These are phyloP conservation scores for Candolleomyces aberdarensis DNA, from an alignment of 768 basidiomycete genomes.

Conservation along the genomic window DNA sequence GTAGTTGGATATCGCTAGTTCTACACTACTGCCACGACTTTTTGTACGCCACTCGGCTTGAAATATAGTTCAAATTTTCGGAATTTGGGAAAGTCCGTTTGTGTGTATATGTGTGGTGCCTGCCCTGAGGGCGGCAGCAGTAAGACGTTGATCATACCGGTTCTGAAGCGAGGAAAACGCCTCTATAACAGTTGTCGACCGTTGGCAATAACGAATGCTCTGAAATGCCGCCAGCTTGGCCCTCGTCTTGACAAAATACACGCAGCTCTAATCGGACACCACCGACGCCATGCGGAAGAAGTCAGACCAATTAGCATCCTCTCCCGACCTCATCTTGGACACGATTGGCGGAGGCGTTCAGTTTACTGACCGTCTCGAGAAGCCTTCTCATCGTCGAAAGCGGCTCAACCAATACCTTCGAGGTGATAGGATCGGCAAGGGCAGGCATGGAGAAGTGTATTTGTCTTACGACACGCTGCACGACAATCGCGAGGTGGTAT, in stretches of 20 bases:
- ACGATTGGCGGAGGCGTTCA: slow-evolving; percentile 16
- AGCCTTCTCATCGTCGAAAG: slow-evolving; percentile 27
- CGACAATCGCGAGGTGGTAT: slow-evolving; percentile 41
- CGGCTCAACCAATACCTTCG: slow-evolving; percentile 70
- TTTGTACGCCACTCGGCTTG: too few species aligned
- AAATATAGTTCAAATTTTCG: too few species aligned
- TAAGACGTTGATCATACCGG: too few species aligned
- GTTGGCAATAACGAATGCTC: background rate
- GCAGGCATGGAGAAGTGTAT: slow-evolving; percentile 60
- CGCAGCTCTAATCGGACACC: too few species aligned
- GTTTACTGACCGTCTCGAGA: slow-evolving; percentile 38
- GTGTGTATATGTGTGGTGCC: too few species aligned
- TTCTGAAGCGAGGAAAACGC: too few species aligned
- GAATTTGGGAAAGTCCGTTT: too few species aligned
- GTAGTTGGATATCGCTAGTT: too few species aligned
- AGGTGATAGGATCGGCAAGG: slow-evolving; percentile 34
- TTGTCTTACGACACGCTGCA: slow-evolving; percentile 50
- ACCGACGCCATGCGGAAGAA: background rate
- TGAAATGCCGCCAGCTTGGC: background rate
- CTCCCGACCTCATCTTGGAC: background rate
- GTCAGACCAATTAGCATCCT: background rate
- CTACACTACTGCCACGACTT: too few species aligned
- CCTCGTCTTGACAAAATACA: background rate
- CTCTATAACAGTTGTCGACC: too few species aligned
- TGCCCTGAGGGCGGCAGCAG: too few species aligned